Evolutionary conservation across 1,139 yeast genomes (phyloP).

Genomic region (Diutina catenulata): DNA sequence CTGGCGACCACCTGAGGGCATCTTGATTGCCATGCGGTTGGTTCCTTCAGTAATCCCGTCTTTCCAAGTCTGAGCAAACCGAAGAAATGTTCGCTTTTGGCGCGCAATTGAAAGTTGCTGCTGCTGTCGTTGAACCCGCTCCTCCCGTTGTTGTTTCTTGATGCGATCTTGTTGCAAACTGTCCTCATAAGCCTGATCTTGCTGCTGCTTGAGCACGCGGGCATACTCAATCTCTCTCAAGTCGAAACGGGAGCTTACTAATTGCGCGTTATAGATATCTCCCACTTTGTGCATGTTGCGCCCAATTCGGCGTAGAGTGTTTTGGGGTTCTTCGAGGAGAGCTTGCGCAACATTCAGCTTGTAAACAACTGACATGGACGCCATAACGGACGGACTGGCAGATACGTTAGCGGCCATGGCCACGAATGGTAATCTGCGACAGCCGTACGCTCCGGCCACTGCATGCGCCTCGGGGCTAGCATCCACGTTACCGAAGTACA

Average conservation of each 20-base stretch:
- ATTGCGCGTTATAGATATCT: conserved; percentile 38
- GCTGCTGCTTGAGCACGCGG: conserved; percentile 39
- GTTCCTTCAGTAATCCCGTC: background rate
- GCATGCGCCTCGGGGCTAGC: conserved; percentile 39
- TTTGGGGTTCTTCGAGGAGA: conserved; percentile 13
- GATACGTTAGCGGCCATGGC: conserved; percentile 39
- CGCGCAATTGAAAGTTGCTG: background rate
- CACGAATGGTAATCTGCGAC: conserved; percentile 31
- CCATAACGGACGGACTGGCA: conserved; percentile 33
- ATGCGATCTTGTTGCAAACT: conserved; percentile 35
- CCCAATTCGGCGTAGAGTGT: conserved; percentile 16
- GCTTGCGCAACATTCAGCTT: conserved; percentile 19
- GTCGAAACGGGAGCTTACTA: conserved; percentile 38
- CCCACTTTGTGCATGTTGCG: conserved; percentile 24
- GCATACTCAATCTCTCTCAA: conserved; percentile 42
- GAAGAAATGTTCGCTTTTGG: background rate
- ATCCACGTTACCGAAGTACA: conserved; percentile 28
- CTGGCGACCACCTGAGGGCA: background rate
- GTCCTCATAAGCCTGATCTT: conserved; percentile 43
- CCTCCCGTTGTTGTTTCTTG: conserved; percentile 17
- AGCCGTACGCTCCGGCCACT: conserved; percentile 33
- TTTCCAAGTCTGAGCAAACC: background rate
- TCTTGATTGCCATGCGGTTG: background rate
- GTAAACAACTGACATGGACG: conserved; percentile 42
- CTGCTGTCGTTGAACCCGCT: background rate